These are phyloP conservation scores for Yamadazyma olivae DNA, from an alignment of 805 yeast species.

Conservation along the genomic window DNA sequence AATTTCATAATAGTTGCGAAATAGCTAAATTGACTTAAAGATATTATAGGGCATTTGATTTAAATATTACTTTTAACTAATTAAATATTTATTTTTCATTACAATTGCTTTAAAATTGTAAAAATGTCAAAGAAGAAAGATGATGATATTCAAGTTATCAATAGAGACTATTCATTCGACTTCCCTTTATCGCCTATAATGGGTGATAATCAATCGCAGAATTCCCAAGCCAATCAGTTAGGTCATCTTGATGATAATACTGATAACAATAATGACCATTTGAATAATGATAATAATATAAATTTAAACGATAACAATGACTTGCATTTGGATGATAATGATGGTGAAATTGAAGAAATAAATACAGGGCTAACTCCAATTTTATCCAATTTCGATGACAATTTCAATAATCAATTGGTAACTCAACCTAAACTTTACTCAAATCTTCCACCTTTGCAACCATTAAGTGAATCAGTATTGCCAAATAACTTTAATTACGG, in stretches of 20 bases:
- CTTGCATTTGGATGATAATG: not conserved
- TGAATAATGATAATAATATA: not conserved
- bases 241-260: not conserved
- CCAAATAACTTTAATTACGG: conserved; percentile 16
- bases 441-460: conserved; percentile 24
- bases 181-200: conserved; percentile 7
- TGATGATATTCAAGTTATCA: conserved; percentile 14
- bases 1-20: too few relatives aligned
- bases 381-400: conserved; percentile 8
- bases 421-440: conserved; percentile 11
- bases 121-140: conserved; percentile 1
- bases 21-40: too few relatives aligned
- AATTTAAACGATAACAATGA: not conserved
- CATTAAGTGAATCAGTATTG: conserved; percentile 28
- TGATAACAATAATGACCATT: not conserved
- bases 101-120: too few relatives aligned
- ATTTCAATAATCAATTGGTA: conserved; percentile 8
- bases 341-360: conserved; percentile 1
- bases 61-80: too few relatives aligned
- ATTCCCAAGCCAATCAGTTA: not conserved
- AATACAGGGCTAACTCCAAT: conserved; percentile 11
- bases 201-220: not conserved
- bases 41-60: too few relatives aligned
- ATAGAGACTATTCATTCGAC: conserved; percentile 11
- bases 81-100: too few relatives aligned